Conservation (phyloP, 306 rosid genomes). For the Bauhinia variegata region DNA sequence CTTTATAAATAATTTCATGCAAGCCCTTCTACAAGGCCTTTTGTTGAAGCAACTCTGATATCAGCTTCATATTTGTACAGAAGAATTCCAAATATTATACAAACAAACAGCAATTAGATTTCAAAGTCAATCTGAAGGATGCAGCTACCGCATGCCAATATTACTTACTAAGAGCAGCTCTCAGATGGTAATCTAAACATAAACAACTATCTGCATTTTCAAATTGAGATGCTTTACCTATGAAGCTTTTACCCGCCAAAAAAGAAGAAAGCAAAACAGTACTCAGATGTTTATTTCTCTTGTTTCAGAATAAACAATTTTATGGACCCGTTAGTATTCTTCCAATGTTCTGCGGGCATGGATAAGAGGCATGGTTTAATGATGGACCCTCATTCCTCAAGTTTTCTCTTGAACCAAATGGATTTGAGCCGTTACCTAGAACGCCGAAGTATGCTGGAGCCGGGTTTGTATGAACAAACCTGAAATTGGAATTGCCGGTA, state of each 20-base stretch:
- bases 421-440: constrained; percentile 56
- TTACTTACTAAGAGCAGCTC: constrained; percentile 49
- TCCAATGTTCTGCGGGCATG: constrained; percentile 79
- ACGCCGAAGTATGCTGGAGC: constrained; percentile 62
- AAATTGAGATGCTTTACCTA: constrained; percentile 42
- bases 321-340: constrained; percentile 87
- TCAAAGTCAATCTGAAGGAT: constrained; percentile 45
- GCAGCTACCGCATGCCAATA: constrained; percentile 35
- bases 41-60: constrained; percentile 51
- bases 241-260: constrained; percentile 38
- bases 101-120: constrained; percentile 56
- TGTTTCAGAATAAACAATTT: constrained; percentile 35
- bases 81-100: constrained; percentile 57
- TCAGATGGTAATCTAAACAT: constrained; percentile 39
- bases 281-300: constrained; percentile 44
- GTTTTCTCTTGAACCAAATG: constrained; percentile 75
- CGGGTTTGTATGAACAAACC: constrained; percentile 55
- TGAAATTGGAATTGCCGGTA: constrained; percentile 56
- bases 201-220: constrained; percentile 42
- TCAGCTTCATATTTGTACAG: constrained; percentile 60
- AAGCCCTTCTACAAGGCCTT: constrained; percentile 55
- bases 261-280: constrained; percentile 36
- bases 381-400: constrained; percentile 56
- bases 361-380: constrained; percentile 66
- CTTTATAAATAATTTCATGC: constrained; percentile 42